Evolutionary conservation across 1,284 basidiomycete species (phyloP).

Genomic region (Cystodermella granulosa): DNA sequence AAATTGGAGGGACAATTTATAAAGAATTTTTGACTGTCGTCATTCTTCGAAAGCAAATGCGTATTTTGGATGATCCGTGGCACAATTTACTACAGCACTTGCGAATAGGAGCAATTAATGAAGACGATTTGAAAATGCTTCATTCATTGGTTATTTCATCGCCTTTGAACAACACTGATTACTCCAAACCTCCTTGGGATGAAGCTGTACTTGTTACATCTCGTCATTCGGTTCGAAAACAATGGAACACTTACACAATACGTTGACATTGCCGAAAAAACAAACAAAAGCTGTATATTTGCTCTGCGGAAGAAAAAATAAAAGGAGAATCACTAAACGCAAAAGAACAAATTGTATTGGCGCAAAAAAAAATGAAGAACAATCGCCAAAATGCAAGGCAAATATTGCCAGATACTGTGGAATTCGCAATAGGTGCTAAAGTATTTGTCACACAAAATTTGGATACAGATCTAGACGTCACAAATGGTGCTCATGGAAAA

Average conservation of each 20-base stretch:
- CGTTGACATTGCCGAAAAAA: conserved; percentile 13
- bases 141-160: conserved; percentile 18
- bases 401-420: conserved; percentile 23
- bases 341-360: conserved; percentile 16
- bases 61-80: conserved; percentile 34
- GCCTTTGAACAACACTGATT: conserved; percentile 1
- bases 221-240: conserved; percentile 28
- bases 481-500: conserved; percentile 36
- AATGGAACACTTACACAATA: conserved; percentile 31
- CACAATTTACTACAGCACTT: conserved; percentile 29
- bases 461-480: conserved; percentile 39
- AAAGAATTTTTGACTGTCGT: conserved; percentile 37
- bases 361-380: conserved; percentile 9
- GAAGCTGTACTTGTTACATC: conserved; percentile 31
- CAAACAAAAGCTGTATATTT: neutral
- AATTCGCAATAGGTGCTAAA: conserved; percentile 42
- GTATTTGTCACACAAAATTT: conserved; percentile 43
- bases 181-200: neutral
- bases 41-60: conserved; percentile 34
- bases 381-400: conserved; percentile 7
- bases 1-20: conserved; percentile 30
- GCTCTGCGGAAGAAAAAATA: conserved; percentile 13
- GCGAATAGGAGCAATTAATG: conserved; percentile 22
- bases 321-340: conserved; percentile 13
- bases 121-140: conserved; percentile 30